Base-by-base conservation (phyloP, 2,329 filamentous ascomycete species). In the Geosmithia morbida region DNA sequence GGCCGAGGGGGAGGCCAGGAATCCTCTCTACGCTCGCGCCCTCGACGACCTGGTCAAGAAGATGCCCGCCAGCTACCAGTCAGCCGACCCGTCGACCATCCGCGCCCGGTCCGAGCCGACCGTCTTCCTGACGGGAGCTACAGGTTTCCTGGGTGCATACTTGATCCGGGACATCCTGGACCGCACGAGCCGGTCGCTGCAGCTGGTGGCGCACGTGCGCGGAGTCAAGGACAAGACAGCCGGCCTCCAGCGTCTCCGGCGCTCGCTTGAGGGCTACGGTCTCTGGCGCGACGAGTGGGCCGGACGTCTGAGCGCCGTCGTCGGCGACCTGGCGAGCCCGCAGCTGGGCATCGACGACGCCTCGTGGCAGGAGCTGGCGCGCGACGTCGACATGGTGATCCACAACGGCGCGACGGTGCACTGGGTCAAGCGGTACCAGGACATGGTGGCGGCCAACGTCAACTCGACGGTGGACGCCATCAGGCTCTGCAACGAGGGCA, bases 51-150 rank as follows among this genome's bases (percentile, higher is more conserved):
- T 81, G 11, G 59, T 68, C 14, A 58, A 65, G 29, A 59, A 69
- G 33, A 64, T 85, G 13, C 72, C 77, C 1, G 54, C 55, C 26
- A 59, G 53, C 37, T 62, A 61, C 46, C 59, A 59, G 43, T 51
- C 54, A 2, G 59, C 57, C 1, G 56, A 58, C 10, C 74, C 79
- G 1, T 52, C 48, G 13, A 56, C 55, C 5, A 46, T 57, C 19
- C 50, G 52, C 33, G 44, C 56, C 19, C 53, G 61, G 13, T 55
- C 62, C 51, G 51, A 63, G 49, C 49, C 57, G 10, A 87, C 82
- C 0, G 72, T 92, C 11, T 85, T 96, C 62, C 66, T 96, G 5
- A 96, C 89, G 2, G 88, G 90, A 42, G 87, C 86, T 3, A 96
- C 59, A 1, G 59, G 59, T 19, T 96, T 96, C 69, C 65, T 96